Base-by-base conservation (phyloP, 78 protist species). In the Blattamonas nauphoetae region DNA sequence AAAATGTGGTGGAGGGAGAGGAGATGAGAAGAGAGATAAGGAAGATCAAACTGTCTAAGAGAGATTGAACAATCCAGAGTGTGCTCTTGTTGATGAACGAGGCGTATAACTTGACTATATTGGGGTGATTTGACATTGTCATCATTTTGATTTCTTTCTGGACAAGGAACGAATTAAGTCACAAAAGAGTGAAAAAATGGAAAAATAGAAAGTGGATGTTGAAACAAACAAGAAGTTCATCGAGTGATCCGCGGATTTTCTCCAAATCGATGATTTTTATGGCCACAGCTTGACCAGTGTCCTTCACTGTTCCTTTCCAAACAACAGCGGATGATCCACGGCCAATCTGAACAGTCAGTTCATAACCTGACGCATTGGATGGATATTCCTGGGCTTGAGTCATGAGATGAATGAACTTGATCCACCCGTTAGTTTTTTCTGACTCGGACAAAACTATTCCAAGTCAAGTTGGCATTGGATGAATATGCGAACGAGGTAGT, bases 261-360 rank as follows among this genome's bases (percentile, higher is more conserved):
- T 86, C 88, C 41, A 86, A 45, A 32, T 86, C 38, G n/a, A 86
- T 45, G 38, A 86, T 33, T 3, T 86, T 86, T 1, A 86, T 11
- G 34, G 88, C 88, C n/a, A 45, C 83, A 2, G 55, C 36, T 2
- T 45, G 33, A 1, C 3, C 33, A 42, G 33, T 29, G 2, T 78
- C 35, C 1, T 1, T 2, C 5, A 33, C 29, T 38, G 21, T n/a
- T 35, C 46, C 88, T 3, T 33, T 4, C 45, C 71, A 86, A 33
- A 86, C 88, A 3, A 42, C 42, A 45, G 81, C 33, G 44, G 81
- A 45, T n/a, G 81, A 63, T 2, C 88, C 88, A 32, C 42, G 29
- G 3, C 88, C 88, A 4, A 86, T 55, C 87, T 42, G 21, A 2
- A 11, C 32, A 1, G 42, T 36, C 3, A 85, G 3, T 78, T 3